phyloP scores from a whole-genome alignment of 1,284 basidiomycete species.

The Agaricales sp. region DNA sequence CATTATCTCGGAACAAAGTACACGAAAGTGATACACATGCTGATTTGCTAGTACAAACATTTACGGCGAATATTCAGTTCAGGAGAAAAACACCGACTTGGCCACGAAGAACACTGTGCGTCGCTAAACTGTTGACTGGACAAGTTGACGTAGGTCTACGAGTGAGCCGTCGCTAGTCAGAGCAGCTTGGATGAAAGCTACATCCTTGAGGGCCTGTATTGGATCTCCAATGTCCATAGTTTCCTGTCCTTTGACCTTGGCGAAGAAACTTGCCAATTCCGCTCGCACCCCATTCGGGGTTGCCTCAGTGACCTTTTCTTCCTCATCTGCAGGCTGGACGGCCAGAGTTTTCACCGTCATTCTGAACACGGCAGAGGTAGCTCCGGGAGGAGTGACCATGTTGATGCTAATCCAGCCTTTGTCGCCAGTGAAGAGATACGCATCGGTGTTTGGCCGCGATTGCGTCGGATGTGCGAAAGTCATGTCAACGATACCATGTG shows the following conservation, averaged over 20 bases:
- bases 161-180: slow-evolving; percentile 56
- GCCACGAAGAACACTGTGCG: no score
- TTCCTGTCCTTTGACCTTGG: slow-evolving; percentile 35
- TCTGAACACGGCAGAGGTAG: slow-evolving; percentile 20
- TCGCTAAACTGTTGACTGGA: neutral
- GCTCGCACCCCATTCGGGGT: slow-evolving; percentile 39
- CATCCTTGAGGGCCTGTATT: slow-evolving; percentile 52
- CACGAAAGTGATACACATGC: no score
- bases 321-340: slow-evolving; percentile 30
- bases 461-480: slow-evolving; percentile 45
- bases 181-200: slow-evolving; percentile 71
- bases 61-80: no score
- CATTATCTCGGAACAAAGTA: no score
- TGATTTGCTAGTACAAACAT: no score
- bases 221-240: slow-evolving; percentile 41
- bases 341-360: slow-evolving; percentile 31
- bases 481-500: slow-evolving; percentile 50
- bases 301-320: slow-evolving; percentile 33
- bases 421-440: slow-evolving; percentile 46
- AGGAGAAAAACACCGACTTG: no score
- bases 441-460: slow-evolving; percentile 25
- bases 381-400: slow-evolving; percentile 19
- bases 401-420: slow-evolving; percentile 48
- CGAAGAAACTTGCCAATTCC: slow-evolving; percentile 56
- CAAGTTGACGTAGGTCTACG: slow-evolving; percentile 36